phyloP scores from a whole-genome alignment of 116 monocot species.

The Thalassia testudinum region DNA sequence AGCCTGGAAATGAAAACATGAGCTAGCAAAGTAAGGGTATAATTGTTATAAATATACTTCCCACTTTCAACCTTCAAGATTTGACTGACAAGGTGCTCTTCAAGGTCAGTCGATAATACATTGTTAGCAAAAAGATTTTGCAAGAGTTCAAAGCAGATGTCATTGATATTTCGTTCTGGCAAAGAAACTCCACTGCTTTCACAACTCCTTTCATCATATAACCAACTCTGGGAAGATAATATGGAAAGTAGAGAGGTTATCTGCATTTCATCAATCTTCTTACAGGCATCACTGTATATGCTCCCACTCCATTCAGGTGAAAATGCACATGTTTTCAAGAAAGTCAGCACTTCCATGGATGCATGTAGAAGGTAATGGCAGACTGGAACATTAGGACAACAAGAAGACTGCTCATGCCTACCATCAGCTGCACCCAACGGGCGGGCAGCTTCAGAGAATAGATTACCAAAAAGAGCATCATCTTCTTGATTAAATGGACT shows the following conservation, averaged over 20 bases:
- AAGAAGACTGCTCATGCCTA: slow-evolving; percentile 29
- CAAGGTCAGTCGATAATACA: slow-evolving; percentile 31
- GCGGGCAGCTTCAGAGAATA: slow-evolving; percentile 78
- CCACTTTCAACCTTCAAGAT: slow-evolving; percentile 61
- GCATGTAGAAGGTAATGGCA: slow-evolving; percentile 38
- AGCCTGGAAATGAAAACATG: slow-evolving; percentile 38
- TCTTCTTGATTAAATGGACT: slow-evolving; percentile 62
- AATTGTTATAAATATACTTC: slow-evolving; percentile 41
- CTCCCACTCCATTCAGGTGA: slow-evolving; percentile 37
- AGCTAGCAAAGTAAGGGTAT: slow-evolving; percentile 56
- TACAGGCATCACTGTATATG: slow-evolving; percentile 57
- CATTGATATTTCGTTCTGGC: slow-evolving; percentile 19
- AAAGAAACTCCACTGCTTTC: slow-evolving; percentile 8
- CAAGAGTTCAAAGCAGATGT: slow-evolving; percentile 71
- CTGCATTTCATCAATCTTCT: slow-evolving; percentile 37
- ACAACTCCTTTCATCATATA: slow-evolving; percentile 24
- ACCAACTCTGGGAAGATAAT: slow-evolving; percentile 27
- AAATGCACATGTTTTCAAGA: slow-evolving; percentile 60
- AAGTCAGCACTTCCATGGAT: slow-evolving; percentile 40
- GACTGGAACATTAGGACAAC: slow-evolving; percentile 6
- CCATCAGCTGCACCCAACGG: slow-evolving; percentile 32
- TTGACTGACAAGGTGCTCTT: slow-evolving; percentile 56
- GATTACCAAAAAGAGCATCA: slow-evolving; percentile 94
- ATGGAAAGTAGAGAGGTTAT: slow-evolving; percentile 47
- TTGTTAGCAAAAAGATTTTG: slow-evolving; percentile 36